These are phyloP conservation scores for Capronia americana DNA, from an alignment of 2,329 filamentous ascomycete species.

Conservation along the genomic window DNA sequence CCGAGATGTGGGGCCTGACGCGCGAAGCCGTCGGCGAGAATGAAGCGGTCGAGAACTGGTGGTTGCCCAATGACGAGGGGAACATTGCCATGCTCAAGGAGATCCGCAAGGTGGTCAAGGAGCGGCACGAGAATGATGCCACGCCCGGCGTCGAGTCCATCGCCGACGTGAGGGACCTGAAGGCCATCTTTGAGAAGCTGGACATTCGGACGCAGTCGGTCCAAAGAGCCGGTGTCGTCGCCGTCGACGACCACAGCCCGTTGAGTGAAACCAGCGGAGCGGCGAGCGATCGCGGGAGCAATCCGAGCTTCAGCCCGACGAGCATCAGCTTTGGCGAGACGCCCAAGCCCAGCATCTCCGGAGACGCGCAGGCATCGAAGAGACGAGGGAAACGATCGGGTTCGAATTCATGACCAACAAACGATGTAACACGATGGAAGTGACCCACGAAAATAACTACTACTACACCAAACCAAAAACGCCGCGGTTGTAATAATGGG, in stretches of 20 bases:
- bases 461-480: not conserved
- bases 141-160: constrained; percentile 35
- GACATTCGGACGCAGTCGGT: constrained; percentile 55
- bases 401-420: constrained; percentile 3
- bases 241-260: constrained; percentile 23
- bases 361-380: not conserved
- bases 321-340: constrained; percentile 22
- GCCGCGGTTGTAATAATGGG: not conserved
- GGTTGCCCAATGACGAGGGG: constrained; percentile 82
- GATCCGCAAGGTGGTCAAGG: constrained; percentile 80
- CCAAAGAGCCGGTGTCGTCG: constrained; percentile 1
- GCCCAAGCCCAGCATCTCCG: not conserved
- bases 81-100: constrained; percentile 75
- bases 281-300: constrained; percentile 30
- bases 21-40: constrained; percentile 52
- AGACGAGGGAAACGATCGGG: not conserved
- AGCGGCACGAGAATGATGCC: constrained; percentile 62
- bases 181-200: constrained; percentile 72
- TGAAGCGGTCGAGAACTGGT: constrained; percentile 77
- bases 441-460: not conserved
- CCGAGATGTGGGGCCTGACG: constrained; percentile 66
- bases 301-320: constrained; percentile 32
- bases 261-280: constrained; percentile 25
- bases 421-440: not conserved
- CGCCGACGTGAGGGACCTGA: constrained; percentile 72